Evolutionary conservation across 2,329 filamentous ascomycete genomes (phyloP).

Genomic region (Reticulascus tulasneorum): DNA sequence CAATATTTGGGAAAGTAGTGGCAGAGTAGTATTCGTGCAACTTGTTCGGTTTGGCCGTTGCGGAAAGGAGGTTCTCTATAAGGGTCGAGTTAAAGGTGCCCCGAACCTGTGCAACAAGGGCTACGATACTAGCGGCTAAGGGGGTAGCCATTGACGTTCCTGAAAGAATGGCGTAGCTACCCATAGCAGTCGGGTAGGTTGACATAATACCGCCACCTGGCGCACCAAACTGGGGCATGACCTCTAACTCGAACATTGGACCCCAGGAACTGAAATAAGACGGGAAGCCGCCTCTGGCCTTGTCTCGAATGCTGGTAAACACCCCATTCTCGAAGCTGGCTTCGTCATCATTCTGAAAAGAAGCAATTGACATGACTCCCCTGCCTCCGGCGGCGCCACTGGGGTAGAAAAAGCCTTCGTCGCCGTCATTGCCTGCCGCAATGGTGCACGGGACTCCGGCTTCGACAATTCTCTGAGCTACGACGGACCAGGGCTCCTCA

Average conservation of each 20-base stretch:
- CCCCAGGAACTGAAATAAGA: conserved; percentile 54
- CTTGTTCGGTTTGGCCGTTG: conserved; percentile 44
- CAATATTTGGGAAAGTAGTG: no score
- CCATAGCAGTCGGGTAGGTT: conserved; percentile 44
- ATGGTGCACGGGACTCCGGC: conserved; percentile 50
- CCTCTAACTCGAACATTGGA: conserved; percentile 54
- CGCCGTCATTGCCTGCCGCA: conserved; percentile 44
- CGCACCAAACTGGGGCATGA: conserved; percentile 51
- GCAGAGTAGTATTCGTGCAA: no score
- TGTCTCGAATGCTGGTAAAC: no score
- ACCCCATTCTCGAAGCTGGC: conserved; percentile 2
- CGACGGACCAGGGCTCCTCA: conserved; percentile 45
- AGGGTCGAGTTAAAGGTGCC: conserved; percentile 44
- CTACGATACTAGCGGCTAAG: conserved; percentile 50
- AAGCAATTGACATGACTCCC: conserved; percentile 45
- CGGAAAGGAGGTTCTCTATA: conserved; percentile 45
- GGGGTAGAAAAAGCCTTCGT: conserved; percentile 43
- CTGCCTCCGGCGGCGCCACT: conserved; percentile 45
- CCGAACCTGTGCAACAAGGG: conserved; percentile 45
- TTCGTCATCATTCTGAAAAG: conserved; percentile 38
- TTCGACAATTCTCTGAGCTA: conserved; percentile 48
- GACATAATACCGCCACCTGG: conserved; percentile 56
- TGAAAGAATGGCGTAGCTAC: conserved; percentile 48
- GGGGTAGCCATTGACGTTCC: conserved; percentile 61
- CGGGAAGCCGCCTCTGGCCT: conserved; percentile 1